Evolutionary conservation across 495 filamentous ascomycete species (phyloP), one percentile per base, ranked within the genome.

Genomic region (Annulohypoxylon maeteangense): DNA sequence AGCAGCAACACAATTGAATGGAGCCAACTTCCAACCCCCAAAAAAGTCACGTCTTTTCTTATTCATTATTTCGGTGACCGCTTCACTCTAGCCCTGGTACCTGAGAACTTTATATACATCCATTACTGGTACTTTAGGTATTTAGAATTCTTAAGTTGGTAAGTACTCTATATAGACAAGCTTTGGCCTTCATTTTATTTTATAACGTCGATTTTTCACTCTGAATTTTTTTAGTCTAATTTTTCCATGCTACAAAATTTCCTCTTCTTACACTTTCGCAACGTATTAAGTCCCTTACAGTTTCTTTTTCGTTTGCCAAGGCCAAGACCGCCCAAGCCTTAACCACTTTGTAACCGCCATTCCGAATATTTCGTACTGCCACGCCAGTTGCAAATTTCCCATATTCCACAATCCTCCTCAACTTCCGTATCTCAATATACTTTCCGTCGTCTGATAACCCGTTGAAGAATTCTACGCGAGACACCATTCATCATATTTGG

Each of bases 381-480:
- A 51, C 47, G 47, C 47, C 47, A 14, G 27, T 54, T 32, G 16
- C 27, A 34, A 54, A 54, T 18, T 11, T 54, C 20, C n/a, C 50
- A 31, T 53, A 23, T 54, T 18, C 50, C 50, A 36, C 36, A 36
- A 55, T 34, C 51, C 31, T 36, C 36, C 31, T 66, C 63, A 50
- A 58, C 65, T 62, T 38, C 56, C 65, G 20, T 25, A 40, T 40
- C 32, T 18, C 47, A 57, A 4, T 40, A 50, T 40, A 61, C 32
- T 31, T 61, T 40, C 55, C 55, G 47, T 61, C 55, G 16, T 61
- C 56, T 61, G 23, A 44, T 57, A 40, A n/a, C 29, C 55, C 25
- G 40, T 61, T 65, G 22, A 70, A 70, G 62, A 70, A 65, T 70
- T 70, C 53, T 70, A 70, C 67, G 67, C 54, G 67, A 70, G 68